These are phyloP conservation scores for Trichophyton benhamiae DNA, from an alignment of 2,329 filamentous ascomycete species.

Conservation along the genomic window DNA sequence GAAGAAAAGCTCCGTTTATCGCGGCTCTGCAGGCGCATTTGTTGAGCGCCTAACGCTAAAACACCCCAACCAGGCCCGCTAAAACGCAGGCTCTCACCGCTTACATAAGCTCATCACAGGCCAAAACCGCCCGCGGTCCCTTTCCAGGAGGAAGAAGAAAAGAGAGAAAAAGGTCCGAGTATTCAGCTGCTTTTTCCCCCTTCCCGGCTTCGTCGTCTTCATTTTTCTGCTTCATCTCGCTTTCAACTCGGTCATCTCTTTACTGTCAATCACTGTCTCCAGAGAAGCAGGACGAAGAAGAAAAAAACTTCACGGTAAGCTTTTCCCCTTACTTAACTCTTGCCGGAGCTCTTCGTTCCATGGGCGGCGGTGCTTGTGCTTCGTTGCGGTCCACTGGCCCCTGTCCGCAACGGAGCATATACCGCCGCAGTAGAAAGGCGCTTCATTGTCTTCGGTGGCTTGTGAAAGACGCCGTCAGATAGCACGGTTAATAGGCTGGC, in stretches of 20 bases:
- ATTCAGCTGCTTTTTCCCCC: background rate
- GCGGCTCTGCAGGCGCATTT: background rate
- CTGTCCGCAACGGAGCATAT: conserved; percentile 2
- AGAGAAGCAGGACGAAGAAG: background rate
- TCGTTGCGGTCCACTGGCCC: background rate
- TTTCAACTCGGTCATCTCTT: background rate
- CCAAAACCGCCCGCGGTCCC: background rate
- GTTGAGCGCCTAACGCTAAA: background rate
- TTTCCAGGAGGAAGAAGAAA: background rate
- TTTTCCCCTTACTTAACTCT: background rate
- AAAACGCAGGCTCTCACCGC: background rate
- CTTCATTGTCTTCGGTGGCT: background rate
- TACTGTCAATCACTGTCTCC: background rate
- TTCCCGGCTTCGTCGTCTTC: background rate
- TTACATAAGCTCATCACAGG: conserved; percentile 1
- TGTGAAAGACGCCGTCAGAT: background rate
- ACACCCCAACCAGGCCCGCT: background rate
- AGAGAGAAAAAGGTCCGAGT: background rate
- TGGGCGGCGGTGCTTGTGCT: background rate
- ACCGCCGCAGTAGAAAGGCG: background rate
- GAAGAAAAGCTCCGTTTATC: conserved; percentile 2
- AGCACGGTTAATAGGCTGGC: background rate
- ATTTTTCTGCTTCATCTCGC: background rate
- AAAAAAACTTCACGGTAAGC: background rate
- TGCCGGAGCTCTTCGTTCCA: background rate